Conservation (phyloP, 1,284 basidiomycete genomes). For the Ustilago curta region DNA sequence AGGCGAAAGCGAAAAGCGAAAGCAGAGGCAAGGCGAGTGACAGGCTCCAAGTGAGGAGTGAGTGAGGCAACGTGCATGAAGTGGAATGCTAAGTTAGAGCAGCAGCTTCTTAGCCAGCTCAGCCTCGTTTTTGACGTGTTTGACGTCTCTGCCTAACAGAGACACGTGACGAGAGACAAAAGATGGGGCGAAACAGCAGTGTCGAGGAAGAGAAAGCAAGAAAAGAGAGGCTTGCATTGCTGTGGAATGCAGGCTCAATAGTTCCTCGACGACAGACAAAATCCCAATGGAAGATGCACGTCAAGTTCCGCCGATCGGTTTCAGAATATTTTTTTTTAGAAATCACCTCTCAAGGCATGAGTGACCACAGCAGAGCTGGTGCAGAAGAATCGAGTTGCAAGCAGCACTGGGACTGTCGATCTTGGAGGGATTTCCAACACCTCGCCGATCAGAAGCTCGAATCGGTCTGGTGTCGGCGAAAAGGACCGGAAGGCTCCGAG, state of each 20-base stretch:
- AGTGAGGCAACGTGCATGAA: background rate
- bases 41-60: conserved; percentile 3
- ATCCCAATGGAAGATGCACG: conserved; percentile 29
- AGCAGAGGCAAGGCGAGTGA: background rate
- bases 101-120: background rate
- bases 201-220: background rate
- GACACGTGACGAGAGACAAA: conserved; percentile 5
- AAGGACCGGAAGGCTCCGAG: no score
- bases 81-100: conserved; percentile 2
- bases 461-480: no score
- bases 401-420: conserved; percentile 5
- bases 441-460: no score
- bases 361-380: background rate
- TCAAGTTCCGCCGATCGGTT: conserved; percentile 41
- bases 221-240: conserved; percentile 11
- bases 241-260: conserved; percentile 26
- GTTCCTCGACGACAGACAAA: conserved; percentile 7
- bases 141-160: conserved; percentile 3
- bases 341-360: background rate
- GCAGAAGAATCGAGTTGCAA: background rate
- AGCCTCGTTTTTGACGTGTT: conserved; percentile 6
- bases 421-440: background rate
- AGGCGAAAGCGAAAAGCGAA: background rate
- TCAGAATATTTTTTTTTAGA: conserved; percentile 5
- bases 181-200: background rate